These are phyloP conservation scores for Phytophthora pini DNA, from an alignment of 352 stramenopile species.

Conservation along the genomic window DNA sequence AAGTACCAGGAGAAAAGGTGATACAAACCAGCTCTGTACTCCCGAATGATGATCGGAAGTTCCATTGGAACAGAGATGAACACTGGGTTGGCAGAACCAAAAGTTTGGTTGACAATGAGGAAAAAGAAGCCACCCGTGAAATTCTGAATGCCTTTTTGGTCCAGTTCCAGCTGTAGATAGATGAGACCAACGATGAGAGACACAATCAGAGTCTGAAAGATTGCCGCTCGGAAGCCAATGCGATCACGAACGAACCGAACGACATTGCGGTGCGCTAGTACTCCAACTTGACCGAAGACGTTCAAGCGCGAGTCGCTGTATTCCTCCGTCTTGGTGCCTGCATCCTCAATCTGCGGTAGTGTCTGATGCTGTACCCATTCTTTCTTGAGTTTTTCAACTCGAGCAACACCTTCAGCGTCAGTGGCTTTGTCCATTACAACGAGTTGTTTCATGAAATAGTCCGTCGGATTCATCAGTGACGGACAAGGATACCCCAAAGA, in stretches of 20 bases:
- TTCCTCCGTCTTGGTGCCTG: neutral
- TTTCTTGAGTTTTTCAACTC: constrained; percentile 47
- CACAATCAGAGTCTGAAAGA: constrained; percentile 45
- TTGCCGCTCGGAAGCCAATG: constrained; percentile 28
- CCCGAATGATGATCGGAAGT: constrained; percentile 48
- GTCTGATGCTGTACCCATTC: constrained; percentile 37
- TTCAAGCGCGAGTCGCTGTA: constrained; percentile 28
- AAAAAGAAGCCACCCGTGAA: constrained; percentile 59
- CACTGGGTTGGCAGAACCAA: constrained; percentile 36
- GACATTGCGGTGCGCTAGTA: constrained; percentile 47
- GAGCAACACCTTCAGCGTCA: constrained; percentile 35
- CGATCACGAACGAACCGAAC: constrained; percentile 45
- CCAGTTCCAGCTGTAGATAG: constrained; percentile 51
- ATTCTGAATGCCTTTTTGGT: constrained; percentile 53
- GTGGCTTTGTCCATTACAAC: constrained; percentile 58
- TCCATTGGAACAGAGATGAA: constrained; percentile 53
- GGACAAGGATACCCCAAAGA: constrained; percentile 52
- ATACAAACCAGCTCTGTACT: constrained; percentile 50
- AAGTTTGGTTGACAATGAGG: constrained; percentile 48
- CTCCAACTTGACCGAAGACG: constrained; percentile 33
- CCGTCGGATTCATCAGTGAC: constrained; percentile 52
- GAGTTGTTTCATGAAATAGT: constrained; percentile 74
- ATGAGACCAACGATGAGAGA: constrained; percentile 48
- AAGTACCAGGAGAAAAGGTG: constrained; percentile 52
- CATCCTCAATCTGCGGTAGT: constrained; percentile 13